Evolutionary conservation across 2,329 filamentous ascomycete species (phyloP), one percentile per base, ranked within the genome.

Genomic region (Colletotrichum somersetense): DNA sequence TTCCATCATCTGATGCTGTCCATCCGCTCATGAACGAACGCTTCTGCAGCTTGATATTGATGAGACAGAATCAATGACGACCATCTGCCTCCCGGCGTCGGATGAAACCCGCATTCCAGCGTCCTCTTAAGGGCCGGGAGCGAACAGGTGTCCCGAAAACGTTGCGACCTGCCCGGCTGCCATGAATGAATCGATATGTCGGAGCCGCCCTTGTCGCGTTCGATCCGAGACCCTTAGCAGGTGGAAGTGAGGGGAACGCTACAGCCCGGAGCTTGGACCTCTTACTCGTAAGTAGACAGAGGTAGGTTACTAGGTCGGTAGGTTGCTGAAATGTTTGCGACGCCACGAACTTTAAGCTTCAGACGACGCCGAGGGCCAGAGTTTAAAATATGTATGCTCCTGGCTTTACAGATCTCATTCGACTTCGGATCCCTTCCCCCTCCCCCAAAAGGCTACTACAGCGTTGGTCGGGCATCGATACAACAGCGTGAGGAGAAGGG

Each of bases 361-460:
- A 65, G 70, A 72, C 69, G 66, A 65, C 70, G 61, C 70, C 42
- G 69, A 70, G 59, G 40, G 55, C 55, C 59, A 26, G 61, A 65
- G 70, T 50, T 35, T 70, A 69, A 72, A 69, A 57, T 46, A 72
- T 65, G 66, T 61, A 61, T 61, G 59, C 40, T 58, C 61, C n/a
- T 40, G 23, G 40, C 26, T 30, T 50, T 40, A 38, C 46, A 35
- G 38, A 48, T 42, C 48, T 52, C 20, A 70, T 70, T 70, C 53
- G 55, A 65, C 61, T 46, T 70, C 61, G 55, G 66, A 70, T 55
- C 20, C 18, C 44, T 35, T 16, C 35, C 55, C 53, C 16, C 48
- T 42, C 53, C 61, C 55, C 48, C 26, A 61, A 68, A 68, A 63
- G 66, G 44, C 42, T 50, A 63, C 35, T 10, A 26, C 35, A 23